Evolutionary conservation across 306 rosid species (phyloP).

Genomic region (barrel medic (Medicago truncatula)): DNA sequence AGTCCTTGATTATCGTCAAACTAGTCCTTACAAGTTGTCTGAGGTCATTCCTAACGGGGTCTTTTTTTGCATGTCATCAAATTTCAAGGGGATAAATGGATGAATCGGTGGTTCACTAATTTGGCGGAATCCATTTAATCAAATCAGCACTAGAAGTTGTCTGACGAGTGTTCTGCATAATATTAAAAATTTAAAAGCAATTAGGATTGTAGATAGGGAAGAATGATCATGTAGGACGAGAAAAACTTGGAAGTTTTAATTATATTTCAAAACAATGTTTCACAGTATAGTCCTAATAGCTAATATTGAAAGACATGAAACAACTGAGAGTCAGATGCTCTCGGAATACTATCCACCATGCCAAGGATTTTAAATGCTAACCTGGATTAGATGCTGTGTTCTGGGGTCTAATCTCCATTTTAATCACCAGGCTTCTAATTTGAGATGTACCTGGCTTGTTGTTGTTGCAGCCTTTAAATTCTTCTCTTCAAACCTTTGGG

Average conservation of each 20-base stretch:
- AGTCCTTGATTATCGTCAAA: too few species aligned
- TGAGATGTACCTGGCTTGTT: constrained; percentile 64
- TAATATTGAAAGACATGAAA: constrained; percentile 31
- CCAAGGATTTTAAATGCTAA: constrained; percentile 41
- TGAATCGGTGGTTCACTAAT: too few species aligned
- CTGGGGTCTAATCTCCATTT: constrained; percentile 49
- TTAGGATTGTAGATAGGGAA: background rate
- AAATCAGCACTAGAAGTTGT: background rate
- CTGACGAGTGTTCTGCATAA: background rate
- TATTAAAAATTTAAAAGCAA: background rate
- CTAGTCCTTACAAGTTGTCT: too few species aligned
- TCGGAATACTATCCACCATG: background rate
- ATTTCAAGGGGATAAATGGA: too few species aligned
- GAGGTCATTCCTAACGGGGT: too few species aligned
- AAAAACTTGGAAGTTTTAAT: background rate
- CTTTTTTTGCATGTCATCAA: too few species aligned
- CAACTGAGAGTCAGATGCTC: background rate
- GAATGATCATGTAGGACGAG: background rate
- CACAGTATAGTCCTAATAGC: constrained; percentile 8
- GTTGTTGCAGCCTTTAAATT: constrained; percentile 70
- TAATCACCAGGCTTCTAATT: background rate
- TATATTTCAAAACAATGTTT: constrained; percentile 13
- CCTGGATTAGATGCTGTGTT: constrained; percentile 63
- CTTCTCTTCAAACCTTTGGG: constrained; percentile 32
- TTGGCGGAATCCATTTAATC: too few species aligned